Evolutionary conservation across 1,284 basidiomycete species (phyloP).

Genomic region (Sanghuangporus weigelae): DNA sequence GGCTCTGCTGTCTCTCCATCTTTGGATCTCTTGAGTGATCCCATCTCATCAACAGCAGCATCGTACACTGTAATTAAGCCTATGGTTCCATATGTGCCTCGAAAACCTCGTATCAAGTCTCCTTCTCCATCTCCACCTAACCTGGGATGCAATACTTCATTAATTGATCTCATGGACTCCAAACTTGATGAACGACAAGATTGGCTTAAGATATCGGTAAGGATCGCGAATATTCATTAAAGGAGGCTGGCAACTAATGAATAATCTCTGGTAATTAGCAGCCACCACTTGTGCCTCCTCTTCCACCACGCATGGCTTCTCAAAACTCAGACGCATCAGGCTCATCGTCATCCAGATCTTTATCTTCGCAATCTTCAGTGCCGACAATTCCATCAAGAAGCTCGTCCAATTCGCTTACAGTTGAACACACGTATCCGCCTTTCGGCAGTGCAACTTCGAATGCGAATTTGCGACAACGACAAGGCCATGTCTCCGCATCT

Average conservation of each 20-base stretch:
- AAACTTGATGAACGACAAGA: constrained; percentile 56
- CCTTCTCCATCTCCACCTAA: constrained; percentile 51
- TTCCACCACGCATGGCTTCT: constrained; percentile 64
- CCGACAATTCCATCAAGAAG: constrained; percentile 24
- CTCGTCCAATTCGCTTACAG: constrained; percentile 16
- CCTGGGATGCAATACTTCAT: constrained; percentile 52
- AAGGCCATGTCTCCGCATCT: constrained; percentile 20
- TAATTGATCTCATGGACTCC: constrained; percentile 73
- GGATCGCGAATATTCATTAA: neutral
- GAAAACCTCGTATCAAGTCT: constrained; percentile 24
- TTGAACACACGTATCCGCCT: constrained; percentile 18
- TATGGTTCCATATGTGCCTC: constrained; percentile 16
- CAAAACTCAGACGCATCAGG: constrained; percentile 41
- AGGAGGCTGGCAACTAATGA: neutral
- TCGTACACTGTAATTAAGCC: constrained; percentile 17
- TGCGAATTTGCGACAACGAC: constrained; percentile 13
- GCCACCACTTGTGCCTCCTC: constrained; percentile 38
- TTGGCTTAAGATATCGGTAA: constrained; percentile 16
- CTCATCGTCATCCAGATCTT: constrained; percentile 36
- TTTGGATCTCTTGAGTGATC: constrained; percentile 10
- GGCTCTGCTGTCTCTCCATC: neutral
- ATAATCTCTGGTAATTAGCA: neutral
- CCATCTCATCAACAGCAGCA: constrained; percentile 16
- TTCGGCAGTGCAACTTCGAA: constrained; percentile 2
- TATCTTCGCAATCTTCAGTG: constrained; percentile 36